These are phyloP conservation scores for Fusarium sp. DNA, from an alignment of 2,329 filamentous ascomycete genomes.

Conservation along the genomic window DNA sequence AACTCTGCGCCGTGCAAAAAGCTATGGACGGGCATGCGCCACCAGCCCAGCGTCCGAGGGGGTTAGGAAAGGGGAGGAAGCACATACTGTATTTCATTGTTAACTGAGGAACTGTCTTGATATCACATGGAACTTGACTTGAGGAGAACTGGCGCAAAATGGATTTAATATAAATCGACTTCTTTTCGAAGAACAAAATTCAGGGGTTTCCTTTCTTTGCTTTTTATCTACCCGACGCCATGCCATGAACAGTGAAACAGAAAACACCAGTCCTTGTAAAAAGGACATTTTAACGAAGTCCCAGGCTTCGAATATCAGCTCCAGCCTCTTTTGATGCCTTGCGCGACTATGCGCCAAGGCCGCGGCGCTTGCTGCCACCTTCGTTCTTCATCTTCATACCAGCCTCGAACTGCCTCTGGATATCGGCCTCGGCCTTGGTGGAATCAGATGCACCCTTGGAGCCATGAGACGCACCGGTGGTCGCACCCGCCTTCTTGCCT, in stretches of 20 bases:
- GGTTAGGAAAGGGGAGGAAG: constrained; percentile 16
- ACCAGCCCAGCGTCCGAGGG: constrained; percentile 15
- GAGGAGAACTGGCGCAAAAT: constrained; percentile 50
- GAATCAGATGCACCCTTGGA: constrained; percentile 53
- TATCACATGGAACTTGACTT: constrained; percentile 47
- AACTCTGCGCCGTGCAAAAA: constrained; percentile 10
- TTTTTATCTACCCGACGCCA: constrained; percentile 51
- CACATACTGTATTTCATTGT: constrained; percentile 38
- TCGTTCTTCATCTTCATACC: constrained; percentile 72
- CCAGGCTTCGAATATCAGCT: constrained; percentile 6
- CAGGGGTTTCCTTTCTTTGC: constrained; percentile 42
- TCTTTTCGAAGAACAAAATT: constrained; percentile 35
- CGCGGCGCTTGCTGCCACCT: constrained; percentile 63
- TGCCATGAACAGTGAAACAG: constrained; percentile 38
- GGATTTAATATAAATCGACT: constrained; percentile 44
- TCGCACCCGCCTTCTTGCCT: constrained; percentile 62
- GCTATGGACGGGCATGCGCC: constrained; percentile 12
- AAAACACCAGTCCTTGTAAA: constrained; percentile 25
- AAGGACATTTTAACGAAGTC: constrained; percentile 15
- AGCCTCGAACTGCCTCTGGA: constrained; percentile 70
- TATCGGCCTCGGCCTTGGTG: constrained; percentile 64
- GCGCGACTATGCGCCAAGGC: constrained; percentile 64
- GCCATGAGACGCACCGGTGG: constrained; percentile 38
- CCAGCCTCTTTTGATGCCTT: neutral
- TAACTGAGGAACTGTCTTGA: constrained; percentile 37